A percentile compares a stretch with the other conserved stretches of the same genome.
Conservation (phyloP, 163 green algal species). For the Prototheca stagnorum region DNA sequence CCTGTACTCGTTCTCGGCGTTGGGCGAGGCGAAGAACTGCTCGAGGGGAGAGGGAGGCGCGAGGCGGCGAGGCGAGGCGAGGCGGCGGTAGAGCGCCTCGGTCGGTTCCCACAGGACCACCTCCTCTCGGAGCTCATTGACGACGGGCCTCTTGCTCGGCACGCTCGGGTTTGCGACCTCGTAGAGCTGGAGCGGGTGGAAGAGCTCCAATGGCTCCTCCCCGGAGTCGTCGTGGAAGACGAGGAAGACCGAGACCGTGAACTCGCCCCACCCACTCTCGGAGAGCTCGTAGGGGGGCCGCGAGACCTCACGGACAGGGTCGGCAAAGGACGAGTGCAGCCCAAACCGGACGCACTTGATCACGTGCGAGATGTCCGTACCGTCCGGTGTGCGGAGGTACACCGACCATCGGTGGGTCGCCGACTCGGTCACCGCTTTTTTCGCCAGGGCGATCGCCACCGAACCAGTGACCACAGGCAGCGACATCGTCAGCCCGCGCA, state of each 20-base stretch:
- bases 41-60: conserved; percentile 12
- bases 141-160: no score
- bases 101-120: conserved; percentile 75
- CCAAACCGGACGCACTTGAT: conserved; percentile 82
- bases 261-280: conserved; percentile 92
- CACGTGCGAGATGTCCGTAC: no score
- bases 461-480: no score
- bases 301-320: conserved; percentile 45
- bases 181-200: conserved; percentile 73
- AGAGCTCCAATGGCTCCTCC: conserved; percentile 50
- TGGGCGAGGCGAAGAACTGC: conserved; percentile 12
- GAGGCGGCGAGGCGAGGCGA: conserved; percentile 1
- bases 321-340: conserved; percentile 75
- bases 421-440: no score
- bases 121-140: conserved; percentile 78
- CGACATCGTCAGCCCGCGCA: no score
- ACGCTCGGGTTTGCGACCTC: no score
- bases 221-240: conserved; percentile 48
- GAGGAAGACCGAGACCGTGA: conserved; percentile 34
- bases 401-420: no score
- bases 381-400: no score
- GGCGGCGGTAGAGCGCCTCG: conserved; percentile 45
- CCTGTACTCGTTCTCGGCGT: conserved; percentile 13
- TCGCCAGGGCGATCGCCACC: no score
- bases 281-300: conserved; percentile 72